phyloP scores from a whole-genome alignment of 2,329 filamentous ascomycete genomes.

The Drechmeria coniospora region DNA sequence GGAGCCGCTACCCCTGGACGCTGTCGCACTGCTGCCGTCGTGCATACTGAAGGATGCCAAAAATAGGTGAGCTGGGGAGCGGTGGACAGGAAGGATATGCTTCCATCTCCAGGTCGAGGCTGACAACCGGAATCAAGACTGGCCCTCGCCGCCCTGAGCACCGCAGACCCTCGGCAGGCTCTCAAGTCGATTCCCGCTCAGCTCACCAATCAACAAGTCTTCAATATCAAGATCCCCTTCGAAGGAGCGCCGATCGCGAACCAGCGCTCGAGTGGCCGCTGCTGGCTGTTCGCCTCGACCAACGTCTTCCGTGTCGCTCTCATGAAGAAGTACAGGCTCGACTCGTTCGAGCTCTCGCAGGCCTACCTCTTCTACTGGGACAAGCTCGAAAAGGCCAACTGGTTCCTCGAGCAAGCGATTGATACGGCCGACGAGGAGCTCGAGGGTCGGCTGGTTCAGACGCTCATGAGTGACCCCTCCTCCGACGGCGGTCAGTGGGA shows the following conservation, averaged over 20 bases:
- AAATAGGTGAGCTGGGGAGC: constrained; percentile 33
- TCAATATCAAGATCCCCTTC: constrained; percentile 68
- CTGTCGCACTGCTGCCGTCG: constrained; percentile 43
- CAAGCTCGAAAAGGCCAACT: constrained; percentile 84
- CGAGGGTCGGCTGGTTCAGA: constrained; percentile 58
- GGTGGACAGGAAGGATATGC: background rate
- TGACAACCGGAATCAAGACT: constrained; percentile 35
- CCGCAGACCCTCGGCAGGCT: constrained; percentile 48
- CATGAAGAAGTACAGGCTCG: constrained; percentile 68
- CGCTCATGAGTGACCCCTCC: constrained; percentile 51
- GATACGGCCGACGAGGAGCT: constrained; percentile 57
- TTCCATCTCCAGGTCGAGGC: background rate
- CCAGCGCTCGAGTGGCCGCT: constrained; percentile 66
- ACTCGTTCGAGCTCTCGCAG: constrained; percentile 73
- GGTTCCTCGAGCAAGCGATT: constrained; percentile 72
- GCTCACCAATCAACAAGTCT: constrained; percentile 60
- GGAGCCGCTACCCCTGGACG: constrained; percentile 33
- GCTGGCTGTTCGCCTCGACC: constrained; percentile 87
- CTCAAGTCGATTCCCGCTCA: constrained; percentile 47
- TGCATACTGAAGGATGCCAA: constrained; percentile 48
- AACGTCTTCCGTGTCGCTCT: constrained; percentile 82
- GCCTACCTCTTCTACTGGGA: constrained; percentile 87
- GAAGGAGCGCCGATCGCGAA: constrained; percentile 77
- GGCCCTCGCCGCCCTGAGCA: constrained; percentile 57
- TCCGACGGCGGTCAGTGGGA: constrained; percentile 83